Base-by-base conservation (phyloP, 495 filamentous ascomycete species). In the Cercophora scortea region DNA sequence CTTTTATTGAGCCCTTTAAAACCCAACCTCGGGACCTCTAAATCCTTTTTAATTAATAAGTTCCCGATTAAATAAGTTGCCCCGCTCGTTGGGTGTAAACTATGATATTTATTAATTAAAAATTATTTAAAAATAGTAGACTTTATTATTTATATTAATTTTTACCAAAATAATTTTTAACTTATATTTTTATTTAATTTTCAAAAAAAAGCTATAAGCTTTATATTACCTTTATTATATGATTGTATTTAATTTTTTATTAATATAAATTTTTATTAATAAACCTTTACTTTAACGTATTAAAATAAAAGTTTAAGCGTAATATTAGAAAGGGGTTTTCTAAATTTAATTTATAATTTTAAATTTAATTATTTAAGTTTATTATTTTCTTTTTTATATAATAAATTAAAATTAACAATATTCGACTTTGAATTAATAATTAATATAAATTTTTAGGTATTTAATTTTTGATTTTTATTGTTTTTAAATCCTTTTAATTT, bases 131-230 rank as follows among this genome's bases (percentile, higher is more conserved):
- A 15, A 15, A 17, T 25, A 49, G 47, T 17, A 35, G 41, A 35
- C 32, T 25, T 49, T 16, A 17, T 35, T 49, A 25, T 17, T 49
- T 16, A 49, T 16, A 49, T 9, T 33, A 35, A 16, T 49, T 35
- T 41, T 42, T 49, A 49, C 47, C 47, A 40, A 49, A 17, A 41
- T n/a, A 49, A 35, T 17, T 49, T 49, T 49, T 25, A 49, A 49
- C 15, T 35, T 36, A 25, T 40, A 35, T 49, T 35, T 49, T 49
- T 49, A 35, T 36, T 25, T 49, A 25, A 49, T 36, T 36, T 9
- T 36, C 11, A 49, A 25, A 25, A 41, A 49, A 25, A 49, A 35
- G 47, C n/a, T 17, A 36, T 25, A 36, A 11, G 47, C 34, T 36
- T 36, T 36, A 36, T 11, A 11, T 11, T 11, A 36, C 34, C 34